Evolutionary conservation across 495 filamentous ascomycete genomes (phyloP), one percentile per base, ranked within the genome.

Genomic region (Monascus purpureus): DNA sequence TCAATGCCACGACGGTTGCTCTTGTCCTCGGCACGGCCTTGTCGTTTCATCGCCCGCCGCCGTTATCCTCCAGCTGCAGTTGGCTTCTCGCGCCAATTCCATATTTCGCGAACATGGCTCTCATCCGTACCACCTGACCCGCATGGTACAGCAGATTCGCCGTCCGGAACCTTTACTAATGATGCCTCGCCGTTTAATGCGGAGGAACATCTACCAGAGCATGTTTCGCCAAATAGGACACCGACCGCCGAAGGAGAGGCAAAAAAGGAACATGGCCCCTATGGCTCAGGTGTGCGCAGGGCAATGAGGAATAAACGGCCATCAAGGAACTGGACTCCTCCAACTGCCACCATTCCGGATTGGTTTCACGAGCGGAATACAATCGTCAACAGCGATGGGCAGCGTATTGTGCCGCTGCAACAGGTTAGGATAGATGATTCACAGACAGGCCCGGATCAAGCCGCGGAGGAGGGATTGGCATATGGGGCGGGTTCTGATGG

Each of bases 41-140:
- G 61, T 46, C 58, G 59, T 35, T 50, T 65, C 28, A 44, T 63
- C 36, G 57, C 58, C 30, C 58, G 46, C 40, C 58, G 61, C 33
- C 58, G 58, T 17, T 61, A 55, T 52, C 49, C 57, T 32, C 47
- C 45, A 22, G 37, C 40, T 13, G 20, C 20, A 22, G 24, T 47
- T 28, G 26, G 41, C 16, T 29, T 41, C 22, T 48, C 52, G 28
- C 59, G 59, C 25, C 50, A 38, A 12, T 60, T 63, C 32, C 59
- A 63, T 33, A 33, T 48, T 9, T 63, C 61, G 17, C 43, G 41
- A 38, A 39, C 25, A 42, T 53, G 50, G 40, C 50, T 44, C 6
- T 57, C 55, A 12, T 46, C 52, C n/a, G 38, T 47, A n/a, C 37
- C 59, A 5, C 41, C 43, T 13, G 55, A 59, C 23, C 45, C 59